Conservation (phyloP, 2,329 filamentous ascomycete species). For the Ophiobolus disseminans region DNA sequence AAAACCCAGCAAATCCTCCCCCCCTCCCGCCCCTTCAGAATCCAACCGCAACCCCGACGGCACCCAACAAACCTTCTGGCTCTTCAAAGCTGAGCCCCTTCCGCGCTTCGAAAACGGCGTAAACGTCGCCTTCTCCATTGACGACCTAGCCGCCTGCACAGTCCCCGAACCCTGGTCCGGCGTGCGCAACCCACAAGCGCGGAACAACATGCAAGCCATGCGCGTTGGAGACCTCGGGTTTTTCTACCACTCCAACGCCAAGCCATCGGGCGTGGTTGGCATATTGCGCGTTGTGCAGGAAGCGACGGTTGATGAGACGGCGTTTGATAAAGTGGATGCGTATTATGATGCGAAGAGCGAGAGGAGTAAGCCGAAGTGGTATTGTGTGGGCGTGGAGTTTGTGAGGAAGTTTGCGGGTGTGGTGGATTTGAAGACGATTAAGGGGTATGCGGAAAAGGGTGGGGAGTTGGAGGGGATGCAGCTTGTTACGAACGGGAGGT, state of each 20-base stretch:
- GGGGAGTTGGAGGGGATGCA: slow-evolving; percentile 77
- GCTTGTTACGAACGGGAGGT: slow-evolving; percentile 78
- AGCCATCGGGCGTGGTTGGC: slow-evolving; percentile 84
- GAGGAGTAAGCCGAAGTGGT: slow-evolving; percentile 78
- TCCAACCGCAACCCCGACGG: slow-evolving; percentile 38
- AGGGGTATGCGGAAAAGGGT: slow-evolving; percentile 63
- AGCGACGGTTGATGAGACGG: slow-evolving; percentile 78
- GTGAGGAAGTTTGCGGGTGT: slow-evolving; percentile 78
- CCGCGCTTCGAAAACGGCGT: slow-evolving; percentile 83
- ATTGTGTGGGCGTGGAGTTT: slow-evolving; percentile 86
- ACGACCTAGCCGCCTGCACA: slow-evolving; percentile 76
- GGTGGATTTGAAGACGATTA: slow-evolving; percentile 75
- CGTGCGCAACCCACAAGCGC: slow-evolving; percentile 64
- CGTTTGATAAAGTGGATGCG: slow-evolving; percentile 73
- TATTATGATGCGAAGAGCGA: slow-evolving; percentile 85
- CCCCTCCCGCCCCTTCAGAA: slow-evolving; percentile 22
- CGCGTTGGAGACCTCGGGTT: slow-evolving; percentile 90
- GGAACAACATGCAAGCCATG: slow-evolving; percentile 92
- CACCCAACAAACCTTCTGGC: slow-evolving; percentile 52
- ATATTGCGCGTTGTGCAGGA: slow-evolving; percentile 89
- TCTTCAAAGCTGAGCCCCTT: slow-evolving; percentile 73
- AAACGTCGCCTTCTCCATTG: slow-evolving; percentile 93
- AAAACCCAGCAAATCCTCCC: slow-evolving; percentile 19
- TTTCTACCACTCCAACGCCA: slow-evolving; percentile 97
- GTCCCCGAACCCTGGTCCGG: slow-evolving; percentile 90